Conservation (phyloP, 495 filamentous ascomycete species). For the Bacidia rubella region DNA sequence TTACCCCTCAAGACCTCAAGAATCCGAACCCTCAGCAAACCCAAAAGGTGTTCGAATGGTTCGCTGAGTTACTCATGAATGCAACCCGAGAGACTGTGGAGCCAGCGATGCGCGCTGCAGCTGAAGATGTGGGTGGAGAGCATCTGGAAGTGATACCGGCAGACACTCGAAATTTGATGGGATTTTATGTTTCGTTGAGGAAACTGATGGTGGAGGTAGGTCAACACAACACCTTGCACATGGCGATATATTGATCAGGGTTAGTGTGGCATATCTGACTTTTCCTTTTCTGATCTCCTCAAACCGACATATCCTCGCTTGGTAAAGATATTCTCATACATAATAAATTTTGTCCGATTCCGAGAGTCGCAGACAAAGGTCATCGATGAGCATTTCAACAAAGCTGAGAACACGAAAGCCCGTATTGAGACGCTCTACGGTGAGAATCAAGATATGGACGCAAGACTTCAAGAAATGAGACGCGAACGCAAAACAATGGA, state of each 20-base stretch:
- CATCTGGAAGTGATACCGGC: conserved; percentile 68
- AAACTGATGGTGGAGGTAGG: conserved; percentile 59
- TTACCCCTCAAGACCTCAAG: conserved; percentile 74
- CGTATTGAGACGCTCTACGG: conserved; percentile 73
- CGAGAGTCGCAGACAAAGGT: conserved; percentile 74
- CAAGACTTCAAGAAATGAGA: conserved; percentile 66
- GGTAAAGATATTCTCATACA: conserved; percentile 82
- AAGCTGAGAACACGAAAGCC: conserved; percentile 67
- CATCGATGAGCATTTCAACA: conserved; percentile 87
- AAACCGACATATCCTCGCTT: conserved; percentile 79
- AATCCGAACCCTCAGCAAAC: conserved; percentile 89
- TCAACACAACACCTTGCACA: background rate
- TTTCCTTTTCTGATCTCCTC: conserved; percentile 79
- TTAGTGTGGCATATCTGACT: conserved; percentile 79
- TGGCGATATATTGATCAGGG: background rate
- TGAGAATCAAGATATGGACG: conserved; percentile 79
- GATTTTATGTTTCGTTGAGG: conserved; percentile 70
- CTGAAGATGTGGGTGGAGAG: conserved; percentile 71
- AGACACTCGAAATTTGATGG: conserved; percentile 85
- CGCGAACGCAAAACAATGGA: conserved; percentile 64
- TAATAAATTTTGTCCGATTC: conserved; percentile 97
- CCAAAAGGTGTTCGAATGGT: conserved; percentile 95
- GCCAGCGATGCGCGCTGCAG: conserved; percentile 82
- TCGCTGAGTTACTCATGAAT: conserved; percentile 86
- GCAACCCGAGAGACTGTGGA: conserved; percentile 80